Base-by-base conservation (phyloP, 306 rosid genomes). In the Dicorynia guianensis region DNA sequence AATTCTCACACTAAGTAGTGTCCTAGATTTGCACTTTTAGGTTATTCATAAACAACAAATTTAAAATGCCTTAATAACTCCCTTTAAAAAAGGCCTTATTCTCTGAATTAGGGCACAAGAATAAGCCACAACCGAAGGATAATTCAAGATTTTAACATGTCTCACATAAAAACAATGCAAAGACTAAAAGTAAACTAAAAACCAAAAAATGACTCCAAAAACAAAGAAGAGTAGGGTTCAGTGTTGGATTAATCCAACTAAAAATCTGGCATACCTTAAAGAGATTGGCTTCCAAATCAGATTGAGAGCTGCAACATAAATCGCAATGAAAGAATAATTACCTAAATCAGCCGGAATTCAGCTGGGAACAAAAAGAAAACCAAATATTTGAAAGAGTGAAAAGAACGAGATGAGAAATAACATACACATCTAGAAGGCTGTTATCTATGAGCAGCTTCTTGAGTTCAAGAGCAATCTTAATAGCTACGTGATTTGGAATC, bases 391-490 rank as follows among this genome's bases (percentile, higher is more conserved):
- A 12, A 13, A 52, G 53, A 25, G 35, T 40, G 1, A 8, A 20
- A 40, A 7, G 59, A 35, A 7, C 40, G 47, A 76, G 70, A 83
- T 73, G 71, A 18, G 15, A 67, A 63, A 74, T 33, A 47, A 38
- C 96, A 80, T 91, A 90, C 99, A 92, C 92, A 82, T 95, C 97
- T 44, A 95, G 78, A 85, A 95, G 97, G 86, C 97, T 90, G 80
- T 95, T 95, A 84, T 95, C 99, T 54, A 92, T 85, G 19, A 95
- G 96, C 76, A 92, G 84, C 92, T 95, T 95, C 97, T 95, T 95
- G 58, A 95, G 90, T 67, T 95, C 96, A 1, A 92, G 95, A 48
- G 99, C 97, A 48, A 95, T 89, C 80, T 90, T 92, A 67, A 92
- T 85, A 72, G 99, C 97, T 48, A 92, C 93, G 71, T 95, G 95